phyloP scores from a whole-genome alignment of 495 filamentous ascomycete genomes.

The Aspergillus indologenus region DNA sequence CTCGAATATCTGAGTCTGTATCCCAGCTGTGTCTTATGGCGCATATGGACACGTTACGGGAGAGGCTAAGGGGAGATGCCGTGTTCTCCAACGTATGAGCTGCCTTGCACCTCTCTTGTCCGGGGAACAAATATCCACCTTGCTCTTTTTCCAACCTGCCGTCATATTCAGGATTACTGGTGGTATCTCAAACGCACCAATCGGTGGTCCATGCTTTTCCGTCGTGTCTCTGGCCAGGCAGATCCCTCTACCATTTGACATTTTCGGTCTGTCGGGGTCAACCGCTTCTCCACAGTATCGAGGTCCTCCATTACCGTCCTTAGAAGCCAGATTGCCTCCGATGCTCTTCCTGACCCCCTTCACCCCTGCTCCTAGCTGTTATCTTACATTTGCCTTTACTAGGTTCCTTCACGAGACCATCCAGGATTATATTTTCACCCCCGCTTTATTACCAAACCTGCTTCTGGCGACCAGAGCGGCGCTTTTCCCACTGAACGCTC shows the following conservation, averaged over 20 bases:
- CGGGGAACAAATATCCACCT: background rate
- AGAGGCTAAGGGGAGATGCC: background rate
- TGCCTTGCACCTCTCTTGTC: background rate
- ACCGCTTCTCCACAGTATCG: conserved; percentile 26
- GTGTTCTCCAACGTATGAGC: background rate
- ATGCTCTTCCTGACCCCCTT: background rate
- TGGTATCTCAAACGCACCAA: conserved; percentile 19
- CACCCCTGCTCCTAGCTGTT: background rate
- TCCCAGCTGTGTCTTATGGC: conserved; percentile 24
- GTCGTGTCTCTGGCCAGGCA: conserved; percentile 24
- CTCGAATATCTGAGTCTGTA: conserved; percentile 29
- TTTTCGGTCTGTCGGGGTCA: conserved; percentile 1
- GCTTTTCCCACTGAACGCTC: conserved; percentile 76
- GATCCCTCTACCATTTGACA: conserved; percentile 16
- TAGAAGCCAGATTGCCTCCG: background rate
- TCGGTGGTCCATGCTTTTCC: conserved; percentile 38
- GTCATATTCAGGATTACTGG: conserved; percentile 20
- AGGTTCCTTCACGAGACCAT: conserved; percentile 76
- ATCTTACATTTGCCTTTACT: conserved; percentile 27
- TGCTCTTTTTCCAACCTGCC: conserved; percentile 14
- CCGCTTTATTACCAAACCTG: conserved; percentile 66
- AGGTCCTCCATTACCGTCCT: conserved; percentile 6
- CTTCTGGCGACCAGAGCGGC: conserved; percentile 68
- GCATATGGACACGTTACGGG: conserved; percentile 11
- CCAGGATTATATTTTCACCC: conserved; percentile 59